phyloP scores from a whole-genome alignment of 768 basidiomycete genomes.

The Rhizopogon salebrosus region DNA sequence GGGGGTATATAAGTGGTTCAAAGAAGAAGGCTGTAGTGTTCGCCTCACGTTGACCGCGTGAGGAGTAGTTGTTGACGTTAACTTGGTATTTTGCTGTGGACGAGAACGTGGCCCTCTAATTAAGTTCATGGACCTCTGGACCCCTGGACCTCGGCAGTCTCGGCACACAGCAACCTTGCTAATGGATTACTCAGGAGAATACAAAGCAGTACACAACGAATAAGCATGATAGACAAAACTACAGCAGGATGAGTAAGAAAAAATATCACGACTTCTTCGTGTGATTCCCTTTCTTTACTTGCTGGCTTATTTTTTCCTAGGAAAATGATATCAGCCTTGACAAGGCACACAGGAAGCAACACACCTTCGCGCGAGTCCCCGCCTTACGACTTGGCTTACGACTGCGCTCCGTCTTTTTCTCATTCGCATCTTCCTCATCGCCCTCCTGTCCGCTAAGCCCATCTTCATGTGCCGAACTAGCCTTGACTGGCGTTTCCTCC shows the following conservation, averaged over 20 bases:
- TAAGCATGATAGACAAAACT: not conserved
- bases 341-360: constrained; percentile 2
- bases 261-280: constrained; percentile 21
- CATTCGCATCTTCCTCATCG: constrained; percentile 25
- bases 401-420: constrained; percentile 23
- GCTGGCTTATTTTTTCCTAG: constrained; percentile 28
- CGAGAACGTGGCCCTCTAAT: not conserved
- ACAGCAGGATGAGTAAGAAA: not conserved
- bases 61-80: not conserved
- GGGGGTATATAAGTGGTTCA: not conserved
- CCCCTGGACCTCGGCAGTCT: not conserved
- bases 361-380: constrained; percentile 35
- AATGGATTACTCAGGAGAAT: not conserved
- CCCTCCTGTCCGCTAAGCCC: constrained; percentile 25
- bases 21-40: not conserved
- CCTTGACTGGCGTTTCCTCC: constrained; percentile 22
- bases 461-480: constrained; percentile 37
- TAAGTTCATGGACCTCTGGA: not conserved
- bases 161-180: not conserved
- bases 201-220: constrained; percentile 1
- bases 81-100: not conserved
- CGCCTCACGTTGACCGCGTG: constrained; percentile 1
- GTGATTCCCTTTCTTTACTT: constrained; percentile 14
- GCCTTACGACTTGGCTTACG: constrained; percentile 36
- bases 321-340: not conserved